Base-by-base conservation (phyloP, 768 basidiomycete species). In the Omphalotus guepiniiformis region DNA sequence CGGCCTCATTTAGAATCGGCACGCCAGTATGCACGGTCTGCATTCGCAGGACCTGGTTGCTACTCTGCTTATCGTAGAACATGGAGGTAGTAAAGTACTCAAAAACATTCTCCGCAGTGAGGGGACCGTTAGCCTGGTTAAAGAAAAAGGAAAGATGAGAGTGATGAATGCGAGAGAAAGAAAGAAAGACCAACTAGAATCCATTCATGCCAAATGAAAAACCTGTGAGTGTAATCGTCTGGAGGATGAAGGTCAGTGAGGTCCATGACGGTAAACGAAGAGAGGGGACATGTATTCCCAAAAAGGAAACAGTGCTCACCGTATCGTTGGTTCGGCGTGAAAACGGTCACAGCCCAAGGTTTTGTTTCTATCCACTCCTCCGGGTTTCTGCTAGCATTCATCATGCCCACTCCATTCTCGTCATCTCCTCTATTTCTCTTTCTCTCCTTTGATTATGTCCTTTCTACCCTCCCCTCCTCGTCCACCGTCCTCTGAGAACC, bases 21-120 rank as follows among this genome's bases (percentile, higher is more conserved):
- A 79, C 68, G n/a, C 85, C 89, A 0, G 87, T 86, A 58, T 90
- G 85, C 70, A 86, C 84, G 0, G 89, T 93, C 65, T 95, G 93
- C 93, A 95, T 95, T 56, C 91, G 85, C 36, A 95, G 70, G 25
- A 88, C 83, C 57, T 93, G 88, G 64, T 95, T 95, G 65, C 86
- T 93, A 68, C 88, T 92, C 66, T 89, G 87, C 64, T 90, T 90
- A 67, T 94, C 92, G 63, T 92, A 95, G 71, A 93, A 94, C 81
- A 92, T 92, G 23, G 90, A 93, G 1, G 80, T 80, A 11, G 85
- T 73, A 62, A 95, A 95, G 71, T 94, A 95, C 47, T 93, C 90
- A 53, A 94, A 83, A 42, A 89, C 90, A 60, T 85, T 88, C 54
- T 88, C 79, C 2, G 74, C 63, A 6, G 85, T 82, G 55, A 93